phyloP scores from a whole-genome alignment of 176 grass and related monocot genomes.

The Cenchrus fungigraminus region DNA sequence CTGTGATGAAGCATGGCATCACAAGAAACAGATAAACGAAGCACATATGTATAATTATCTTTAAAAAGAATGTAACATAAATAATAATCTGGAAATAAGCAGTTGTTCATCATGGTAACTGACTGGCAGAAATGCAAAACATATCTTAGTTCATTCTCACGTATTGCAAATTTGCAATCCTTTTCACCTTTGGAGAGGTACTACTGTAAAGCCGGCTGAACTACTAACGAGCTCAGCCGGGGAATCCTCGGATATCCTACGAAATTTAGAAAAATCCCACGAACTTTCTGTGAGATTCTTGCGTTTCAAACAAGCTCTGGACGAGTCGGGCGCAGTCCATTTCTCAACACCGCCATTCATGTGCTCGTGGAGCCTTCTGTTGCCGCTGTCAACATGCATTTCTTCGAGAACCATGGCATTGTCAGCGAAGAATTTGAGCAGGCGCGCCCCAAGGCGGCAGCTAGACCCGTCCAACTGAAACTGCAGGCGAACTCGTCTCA shows the following conservation, averaged over 20 bases:
- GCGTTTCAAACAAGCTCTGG: neutral
- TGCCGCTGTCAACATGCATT: slow-evolving; percentile 6
- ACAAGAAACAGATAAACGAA: too few relatives aligned
- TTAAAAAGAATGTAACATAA: too few relatives aligned
- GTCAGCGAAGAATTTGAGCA: slow-evolving; percentile 7
- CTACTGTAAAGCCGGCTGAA: neutral
- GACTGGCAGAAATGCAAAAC: too few relatives aligned
- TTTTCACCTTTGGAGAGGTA: too few relatives aligned
- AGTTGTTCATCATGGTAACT: too few relatives aligned
- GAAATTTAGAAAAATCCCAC: neutral
- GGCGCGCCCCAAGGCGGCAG: slow-evolving; percentile 12
- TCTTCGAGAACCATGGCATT: neutral
- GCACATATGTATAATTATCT: too few relatives aligned
- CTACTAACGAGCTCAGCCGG: neutral
- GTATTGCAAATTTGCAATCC: too few relatives aligned
- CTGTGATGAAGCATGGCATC: too few relatives aligned
- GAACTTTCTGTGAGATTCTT: neutral
- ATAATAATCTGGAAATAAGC: too few relatives aligned
- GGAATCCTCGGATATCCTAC: neutral
- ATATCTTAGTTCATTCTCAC: too few relatives aligned
- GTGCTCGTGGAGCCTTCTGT: neutral
- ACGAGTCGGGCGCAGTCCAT: neutral
- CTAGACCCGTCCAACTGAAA: neutral
- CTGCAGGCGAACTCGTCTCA: neutral
- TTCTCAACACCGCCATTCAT: neutral